Percentiles rank a stretch among this genome's conserved stretches.
Conservation (phyloP, 164 flowering plant species). For the Stephania cephalantha region DNA sequence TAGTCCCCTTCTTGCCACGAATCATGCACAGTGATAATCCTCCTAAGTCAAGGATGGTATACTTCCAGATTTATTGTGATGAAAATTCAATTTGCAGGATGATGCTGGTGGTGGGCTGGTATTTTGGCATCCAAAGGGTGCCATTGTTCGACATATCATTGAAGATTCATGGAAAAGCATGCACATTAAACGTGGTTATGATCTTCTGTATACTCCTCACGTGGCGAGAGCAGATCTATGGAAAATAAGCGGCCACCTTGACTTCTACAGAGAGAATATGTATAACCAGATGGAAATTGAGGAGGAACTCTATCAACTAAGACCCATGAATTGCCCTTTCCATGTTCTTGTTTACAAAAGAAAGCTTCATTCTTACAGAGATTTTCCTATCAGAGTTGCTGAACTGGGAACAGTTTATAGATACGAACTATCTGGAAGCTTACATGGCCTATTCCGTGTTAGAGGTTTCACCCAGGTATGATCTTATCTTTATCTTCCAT, state of each 20-base stretch:
- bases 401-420: conserved; percentile 96
- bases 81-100: conserved; percentile 41
- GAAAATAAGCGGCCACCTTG: conserved; percentile 93
- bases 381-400: conserved; percentile 90
- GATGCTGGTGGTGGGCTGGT: conserved; percentile 98
- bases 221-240: conserved; percentile 93
- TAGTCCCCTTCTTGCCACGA: not conserved
- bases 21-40: not conserved
- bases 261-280: conserved; percentile 93
- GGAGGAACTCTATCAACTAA: conserved; percentile 89
- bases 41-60: not conserved
- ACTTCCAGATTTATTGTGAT: not conserved
- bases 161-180: conserved; percentile 91
- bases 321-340: conserved; percentile 98
- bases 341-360: conserved; percentile 84
- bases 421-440: conserved; percentile 90
- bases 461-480: conserved; percentile 98
- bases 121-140: conserved; percentile 97
- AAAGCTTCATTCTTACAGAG: conserved; percentile 76
- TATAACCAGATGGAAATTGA: conserved; percentile 90
- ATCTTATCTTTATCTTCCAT: not conserved
- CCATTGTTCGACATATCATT: conserved; percentile 73
- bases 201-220: conserved; percentile 84
- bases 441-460: conserved; percentile 97
- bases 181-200: conserved; percentile 67